Base-by-base conservation (phyloP, 2,329 filamentous ascomycete species). In the Penicillium italicum region DNA sequence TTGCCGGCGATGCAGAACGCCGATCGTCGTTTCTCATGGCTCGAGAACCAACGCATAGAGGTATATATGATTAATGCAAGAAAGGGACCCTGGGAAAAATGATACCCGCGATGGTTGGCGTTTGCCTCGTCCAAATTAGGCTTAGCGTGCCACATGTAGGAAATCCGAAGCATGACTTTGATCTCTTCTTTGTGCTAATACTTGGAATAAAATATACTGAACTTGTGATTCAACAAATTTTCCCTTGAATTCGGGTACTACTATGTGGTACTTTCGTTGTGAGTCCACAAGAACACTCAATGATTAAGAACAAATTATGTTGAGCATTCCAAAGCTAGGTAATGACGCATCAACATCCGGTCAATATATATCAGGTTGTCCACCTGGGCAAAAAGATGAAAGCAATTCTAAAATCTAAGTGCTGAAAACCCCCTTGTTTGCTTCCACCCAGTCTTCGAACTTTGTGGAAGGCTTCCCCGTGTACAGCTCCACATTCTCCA, bases 1-100 rank as follows among this genome's bases (percentile, higher is more conserved):
- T 70, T 24, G 62, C 67, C 3, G 65, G 62, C n/a, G 61, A 59
- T n/a, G 46, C 56, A n/a, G 62, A 64, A 36, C 59, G 63, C 24
- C 59, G 62, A 18, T 60, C 55, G 45, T 62, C 56, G 33, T 58
- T 53, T 18, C 60, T 61, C 62, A 65, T 65, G 50, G 36, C 44
- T 49, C 22, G 8, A 47, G 33, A 20, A 24, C 14, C 26, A 24
- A 45, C 5, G 42, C 50, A 47, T 49, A 41, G n/a, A 31, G 33
- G 10, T 38, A 40, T 38, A 40, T 5, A 22, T 26, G 37, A 31
- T 18, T 20, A 10, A 42, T 28, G 24, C 44, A 34, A 28, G 18
- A n/a, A 31, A 38, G 16, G 16, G 30, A 45, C 40, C 8, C 24
- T 14, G 40, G 40, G 16, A 45, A 45, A 44, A 24, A 12, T 42